A percentile compares a stretch with the other conserved stretches of the same genome.
Conservation (phyloP, 805 yeast genomes). For the Ogataea glucozyma region DNA sequence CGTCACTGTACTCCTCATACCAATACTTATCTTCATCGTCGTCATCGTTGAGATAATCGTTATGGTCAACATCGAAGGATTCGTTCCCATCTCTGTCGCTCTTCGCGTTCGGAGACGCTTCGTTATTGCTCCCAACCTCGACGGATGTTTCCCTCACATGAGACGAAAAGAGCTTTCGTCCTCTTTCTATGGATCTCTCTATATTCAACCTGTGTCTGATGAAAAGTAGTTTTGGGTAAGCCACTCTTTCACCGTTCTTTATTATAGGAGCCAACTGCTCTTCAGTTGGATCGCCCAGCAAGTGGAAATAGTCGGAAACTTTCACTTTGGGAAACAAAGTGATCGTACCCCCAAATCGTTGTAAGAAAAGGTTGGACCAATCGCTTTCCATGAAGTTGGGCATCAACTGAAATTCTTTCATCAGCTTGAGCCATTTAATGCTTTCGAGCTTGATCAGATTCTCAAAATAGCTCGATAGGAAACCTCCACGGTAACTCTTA, state of each 20-base stretch:
- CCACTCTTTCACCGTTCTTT: constrained; percentile 59
- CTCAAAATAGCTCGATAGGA: constrained; percentile 69
- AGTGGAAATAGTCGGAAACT: constrained; percentile 59
- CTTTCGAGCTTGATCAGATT: constrained; percentile 71
- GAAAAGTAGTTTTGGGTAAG: constrained; percentile 66
- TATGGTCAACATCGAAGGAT: background rate
- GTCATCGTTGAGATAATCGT: constrained; percentile 1
- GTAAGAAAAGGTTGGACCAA: constrained; percentile 78
- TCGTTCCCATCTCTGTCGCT: background rate
- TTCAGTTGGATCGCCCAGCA: constrained; percentile 68
- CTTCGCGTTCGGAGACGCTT: background rate
- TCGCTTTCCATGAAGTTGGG: constrained; percentile 74
- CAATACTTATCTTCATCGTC: constrained; percentile 3
- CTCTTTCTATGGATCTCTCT: constrained; percentile 63
- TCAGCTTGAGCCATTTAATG: constrained; percentile 71
- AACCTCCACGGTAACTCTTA: constrained; percentile 71
- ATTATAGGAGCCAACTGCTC: constrained; percentile 57
- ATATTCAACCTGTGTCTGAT: constrained; percentile 62
- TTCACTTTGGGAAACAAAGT: constrained; percentile 74
- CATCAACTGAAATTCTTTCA: constrained; percentile 62
- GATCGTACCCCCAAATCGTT: constrained; percentile 70
- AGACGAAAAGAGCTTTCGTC: constrained; percentile 35
- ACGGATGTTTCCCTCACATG: constrained; percentile 17
- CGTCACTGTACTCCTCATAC: constrained; percentile 4
- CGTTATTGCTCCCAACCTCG: constrained; percentile 8